Evolutionary conservation across 345 rosid genomes (phyloP), one percentile per base, ranked within the genome.

Genomic region (Fremontodendron californicum): DNA sequence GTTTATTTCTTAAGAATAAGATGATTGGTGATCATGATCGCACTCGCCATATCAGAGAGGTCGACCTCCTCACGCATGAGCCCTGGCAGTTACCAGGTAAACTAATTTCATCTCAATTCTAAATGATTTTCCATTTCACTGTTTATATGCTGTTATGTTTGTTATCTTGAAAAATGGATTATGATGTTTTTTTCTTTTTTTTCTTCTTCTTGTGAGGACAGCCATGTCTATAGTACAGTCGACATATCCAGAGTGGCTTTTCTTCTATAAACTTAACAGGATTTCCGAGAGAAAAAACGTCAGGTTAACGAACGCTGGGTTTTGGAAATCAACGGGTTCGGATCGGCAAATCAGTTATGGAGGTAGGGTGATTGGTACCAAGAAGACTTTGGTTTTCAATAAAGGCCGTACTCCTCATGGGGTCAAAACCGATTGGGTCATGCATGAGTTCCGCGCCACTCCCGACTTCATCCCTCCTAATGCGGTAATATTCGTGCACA

Each of bases 21-120:
- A 82, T 88, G 65, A 51, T 35, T 2, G 77, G 82, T 7, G 4
- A 13, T 1, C 54, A 77, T 49, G 27, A 64, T 54, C 3, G 33
- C 33, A 75, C 68, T 29, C 1, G 0, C 45, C 19, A 33, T 19
- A 81, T 91, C 40, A 76, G 78, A 40, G 87, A 87, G 52, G 60
- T 91, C 75, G 78, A 82, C 6, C 76, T 89, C 12, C 70, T 71
- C 71, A 52, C 52, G 67, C 81, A 45, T 2, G 90, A 91, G 52
- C 95, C 95, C 16, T 84, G 88, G 87, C 80, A 91, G 0, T 49
- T 91, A 37, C 87, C 84, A 18, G 68, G 87, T 85, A 76, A 74
- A 52, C 0, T 37, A 3, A 10, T 23, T 1, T 27, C 4, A 40
- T 68, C 1, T 15, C 12, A 39, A 1, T 37, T 51, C 55, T 51